phyloP scores from a whole-genome alignment of 2,329 filamentous ascomycete species.

The Arthroderma uncinatum region DNA sequence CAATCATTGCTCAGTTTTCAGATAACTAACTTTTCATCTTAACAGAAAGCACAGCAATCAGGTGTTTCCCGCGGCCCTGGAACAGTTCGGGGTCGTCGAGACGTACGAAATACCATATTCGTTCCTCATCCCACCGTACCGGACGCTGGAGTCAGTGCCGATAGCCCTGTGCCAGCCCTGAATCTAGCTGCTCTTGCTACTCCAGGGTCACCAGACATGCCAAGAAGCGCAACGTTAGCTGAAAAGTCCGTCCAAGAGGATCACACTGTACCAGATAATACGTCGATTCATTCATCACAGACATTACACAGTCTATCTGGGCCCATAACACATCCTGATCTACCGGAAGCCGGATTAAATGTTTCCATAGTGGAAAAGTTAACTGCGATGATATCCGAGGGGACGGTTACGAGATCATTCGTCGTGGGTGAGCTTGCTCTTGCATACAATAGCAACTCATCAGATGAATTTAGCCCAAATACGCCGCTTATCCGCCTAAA shows the following conservation, averaged over 20 bases:
- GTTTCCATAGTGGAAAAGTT: slow-evolving; percentile 85
- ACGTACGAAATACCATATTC: slow-evolving; percentile 85
- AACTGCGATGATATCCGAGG: slow-evolving; percentile 70
- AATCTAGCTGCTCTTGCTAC: slow-evolving; percentile 20
- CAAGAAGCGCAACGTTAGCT: slow-evolving; percentile 32
- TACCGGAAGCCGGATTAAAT: slow-evolving; percentile 68
- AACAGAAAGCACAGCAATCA: slow-evolving; percentile 36
- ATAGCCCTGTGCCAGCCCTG: background rate
- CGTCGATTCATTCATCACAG: slow-evolving; percentile 80
- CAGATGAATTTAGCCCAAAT: slow-evolving; percentile 30
- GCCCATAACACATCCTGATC: slow-evolving; percentile 68
- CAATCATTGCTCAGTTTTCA: background rate
- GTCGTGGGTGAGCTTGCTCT: slow-evolving; percentile 84
- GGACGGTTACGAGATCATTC: slow-evolving; percentile 57
- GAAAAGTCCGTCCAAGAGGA: slow-evolving; percentile 50
- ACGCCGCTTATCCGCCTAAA: slow-evolving; percentile 66
- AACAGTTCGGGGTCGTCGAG: slow-evolving; percentile 75
- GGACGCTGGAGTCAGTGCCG: slow-evolving; percentile 22
- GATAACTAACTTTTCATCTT: slow-evolving; percentile 15
- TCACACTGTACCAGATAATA: slow-evolving; percentile 67
- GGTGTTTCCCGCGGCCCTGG: slow-evolving; percentile 56
- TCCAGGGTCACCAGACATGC: slow-evolving; percentile 26
- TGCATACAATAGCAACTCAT: slow-evolving; percentile 51
- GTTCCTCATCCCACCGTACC: slow-evolving; percentile 44
- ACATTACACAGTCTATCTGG: slow-evolving; percentile 59